Evolutionary conservation across 495 filamentous ascomycete species (phyloP).

Genomic region (Durotheca rogersii): DNA sequence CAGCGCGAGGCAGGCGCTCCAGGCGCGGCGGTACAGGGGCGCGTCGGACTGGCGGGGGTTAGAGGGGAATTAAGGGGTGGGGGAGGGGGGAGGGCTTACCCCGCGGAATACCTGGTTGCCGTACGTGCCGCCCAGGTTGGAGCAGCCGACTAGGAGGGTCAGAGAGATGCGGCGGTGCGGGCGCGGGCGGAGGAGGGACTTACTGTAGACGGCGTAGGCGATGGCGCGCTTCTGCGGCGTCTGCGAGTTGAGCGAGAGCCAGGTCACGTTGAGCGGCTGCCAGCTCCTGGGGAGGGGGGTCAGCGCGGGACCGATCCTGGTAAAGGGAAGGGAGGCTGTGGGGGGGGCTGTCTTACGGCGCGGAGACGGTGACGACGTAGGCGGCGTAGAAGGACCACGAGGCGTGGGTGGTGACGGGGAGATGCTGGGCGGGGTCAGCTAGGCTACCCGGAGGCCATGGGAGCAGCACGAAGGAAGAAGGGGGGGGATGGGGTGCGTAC

Average conservation of each 20-base stretch:
- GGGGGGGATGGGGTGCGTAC: neutral
- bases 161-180: neutral
- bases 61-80: neutral
- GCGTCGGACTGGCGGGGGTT: conserved; percentile 12
- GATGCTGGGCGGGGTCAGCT: conserved; percentile 12
- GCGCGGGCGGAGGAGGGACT: neutral
- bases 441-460: neutral
- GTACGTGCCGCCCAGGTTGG: conserved; percentile 21
- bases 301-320: neutral
- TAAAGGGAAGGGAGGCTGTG: neutral
- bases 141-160: conserved; percentile 17
- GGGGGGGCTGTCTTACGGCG: conserved; percentile 9
- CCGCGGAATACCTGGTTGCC: conserved; percentile 24
- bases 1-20: conserved; percentile 19
- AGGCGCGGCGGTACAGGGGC: conserved; percentile 16
- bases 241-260: conserved; percentile 19
- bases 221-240: conserved; percentile 21
- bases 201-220: conserved; percentile 23
- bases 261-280: conserved; percentile 23
- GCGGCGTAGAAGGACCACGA: conserved; percentile 26
- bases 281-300: conserved; percentile 6
- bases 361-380: conserved; percentile 19
- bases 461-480: neutral
- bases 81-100: conserved; percentile 8
- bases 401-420: conserved; percentile 14